A percentile compares a stretch with the other conserved stretches of the same genome.
These are phyloP conservation scores for Phascolomyces articulosus DNA, from an alignment of 371 early-diverging fungal species.

Conservation along the genomic window DNA sequence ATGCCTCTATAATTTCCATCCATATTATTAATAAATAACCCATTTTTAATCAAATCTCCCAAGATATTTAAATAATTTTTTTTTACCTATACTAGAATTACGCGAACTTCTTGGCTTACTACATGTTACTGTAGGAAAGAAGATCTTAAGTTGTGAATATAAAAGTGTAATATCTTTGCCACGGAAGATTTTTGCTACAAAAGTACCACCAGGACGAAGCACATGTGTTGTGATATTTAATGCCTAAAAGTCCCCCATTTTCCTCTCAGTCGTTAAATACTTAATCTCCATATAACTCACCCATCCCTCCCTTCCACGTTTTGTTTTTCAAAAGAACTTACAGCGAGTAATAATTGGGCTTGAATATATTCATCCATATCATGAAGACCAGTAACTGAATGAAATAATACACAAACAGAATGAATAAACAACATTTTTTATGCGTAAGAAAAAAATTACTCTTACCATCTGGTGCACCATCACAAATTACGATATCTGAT, in stretches of 20 bases:
- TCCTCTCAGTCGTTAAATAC: neutral
- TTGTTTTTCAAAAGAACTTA: conserved; percentile 25
- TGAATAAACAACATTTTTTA: neutral
- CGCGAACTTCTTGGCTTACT: conserved; percentile 97
- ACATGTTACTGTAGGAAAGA: conserved; percentile 88
- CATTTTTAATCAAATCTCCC: neutral
- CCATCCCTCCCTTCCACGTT: neutral
- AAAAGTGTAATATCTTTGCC: conserved; percentile 92
- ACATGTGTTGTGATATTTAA: conserved; percentile 95
- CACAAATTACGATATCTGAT: conserved; percentile 97
- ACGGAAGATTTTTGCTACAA: conserved; percentile 97
- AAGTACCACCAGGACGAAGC: conserved; percentile 86
- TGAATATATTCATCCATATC: conserved; percentile 99
- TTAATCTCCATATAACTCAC: too few species aligned
- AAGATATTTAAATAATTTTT: too few species aligned
- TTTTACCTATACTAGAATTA: conserved; percentile 81
- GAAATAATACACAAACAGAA: neutral
- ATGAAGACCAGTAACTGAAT: conserved; percentile 94
- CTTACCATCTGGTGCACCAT: conserved; percentile 98
- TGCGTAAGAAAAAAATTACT: neutral
- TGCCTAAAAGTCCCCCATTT: conserved; percentile 52
- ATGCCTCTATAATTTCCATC: conserved; percentile 68
- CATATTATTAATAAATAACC: neutral
- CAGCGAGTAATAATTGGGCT: conserved; percentile 91
- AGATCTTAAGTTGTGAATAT: conserved; percentile 89